Conservation (phyloP, 305 asterid genomes). For the Solanum hybrid region DNA sequence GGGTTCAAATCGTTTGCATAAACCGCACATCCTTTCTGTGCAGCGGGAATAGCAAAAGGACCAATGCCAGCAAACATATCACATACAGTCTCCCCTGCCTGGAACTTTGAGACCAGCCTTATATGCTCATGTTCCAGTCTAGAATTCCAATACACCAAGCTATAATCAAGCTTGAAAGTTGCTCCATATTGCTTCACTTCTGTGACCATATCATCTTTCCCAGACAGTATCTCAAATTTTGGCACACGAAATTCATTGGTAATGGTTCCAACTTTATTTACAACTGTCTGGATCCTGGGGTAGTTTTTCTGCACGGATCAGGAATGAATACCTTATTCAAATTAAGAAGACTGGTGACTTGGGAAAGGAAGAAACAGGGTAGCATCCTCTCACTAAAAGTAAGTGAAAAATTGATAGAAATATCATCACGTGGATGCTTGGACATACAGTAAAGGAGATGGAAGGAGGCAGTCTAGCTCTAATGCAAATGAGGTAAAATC, state of each 20-base stretch:
- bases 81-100: slow-evolving; percentile 59
- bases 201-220: slow-evolving; percentile 75
- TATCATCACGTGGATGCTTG: background rate
- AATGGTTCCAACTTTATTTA: slow-evolving; percentile 83
- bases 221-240: slow-evolving; percentile 81
- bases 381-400: background rate
- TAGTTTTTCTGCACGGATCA: slow-evolving; percentile 56
- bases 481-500: background rate
- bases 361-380: background rate
- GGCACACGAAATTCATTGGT: slow-evolving; percentile 90
- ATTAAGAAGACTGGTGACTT: background rate
- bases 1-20: slow-evolving; percentile 91
- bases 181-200: slow-evolving; percentile 88
- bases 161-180: slow-evolving; percentile 83
- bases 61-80: slow-evolving; percentile 98
- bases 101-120: slow-evolving; percentile 64
- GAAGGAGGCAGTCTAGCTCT: background rate
- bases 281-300: slow-evolving; percentile 81
- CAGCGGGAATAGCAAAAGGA: slow-evolving; percentile 93
- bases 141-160: slow-evolving; percentile 95
- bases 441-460: background rate
- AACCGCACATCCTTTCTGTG: slow-evolving; percentile 84
- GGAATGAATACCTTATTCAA: background rate
- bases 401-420: background rate
- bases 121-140: slow-evolving; percentile 89